Evolutionary conservation across 2,329 filamentous ascomycete species (phyloP), one percentile per base, ranked within the genome.

Genomic region (Aphanocladium album): DNA sequence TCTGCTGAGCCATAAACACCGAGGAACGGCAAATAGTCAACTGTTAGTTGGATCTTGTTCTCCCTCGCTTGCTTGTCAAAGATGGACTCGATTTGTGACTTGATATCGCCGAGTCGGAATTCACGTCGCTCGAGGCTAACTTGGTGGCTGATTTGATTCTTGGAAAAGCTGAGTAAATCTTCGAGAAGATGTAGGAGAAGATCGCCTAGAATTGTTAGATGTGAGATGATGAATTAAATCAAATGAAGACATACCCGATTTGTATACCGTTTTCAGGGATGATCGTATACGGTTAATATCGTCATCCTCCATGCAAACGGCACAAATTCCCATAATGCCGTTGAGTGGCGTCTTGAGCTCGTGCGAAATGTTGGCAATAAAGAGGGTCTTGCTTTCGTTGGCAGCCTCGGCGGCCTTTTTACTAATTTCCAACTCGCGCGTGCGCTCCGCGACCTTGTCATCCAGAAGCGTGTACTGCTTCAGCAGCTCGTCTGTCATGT

Each of bases 331-430:
- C 68, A 99, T 80, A 53, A 99, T 97, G 16, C 93, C 95, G 70
- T 98, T 98, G 61, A 98, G 81, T 0, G 95, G 95, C 1, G 95
- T 99, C 71, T 96, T 96, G 46, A 98, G 81, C 73, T 98, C 85
- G 67, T 88, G 85, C 1, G 86, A 89, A 56, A 98, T 96, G 68
- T 98, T 98, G 21, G 95, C 95, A 64, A 99, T 96, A 77, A 98
- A 99, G 16, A 98, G 80, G 0, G 95, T 98, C 77, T 99, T 99
- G 80, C 91, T 96, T 74, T 96, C 90, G 68, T 96, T 97, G 6
- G 93, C 93, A n/a, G 90, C 89, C 73, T 96, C 93, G 2, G 93
- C 93, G 1, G 91, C 91, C 75, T 91, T 91, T 73, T 96, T 96
- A 76, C 89, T 96, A 62, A 91, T 85, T 69, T 96, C 91, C 1